A percentile compares a stretch with the other conserved stretches of the same genome.
Evolutionary conservation across 805 yeast species (phyloP).

Genomic region (Saccharomycopsis synnaedendra): DNA sequence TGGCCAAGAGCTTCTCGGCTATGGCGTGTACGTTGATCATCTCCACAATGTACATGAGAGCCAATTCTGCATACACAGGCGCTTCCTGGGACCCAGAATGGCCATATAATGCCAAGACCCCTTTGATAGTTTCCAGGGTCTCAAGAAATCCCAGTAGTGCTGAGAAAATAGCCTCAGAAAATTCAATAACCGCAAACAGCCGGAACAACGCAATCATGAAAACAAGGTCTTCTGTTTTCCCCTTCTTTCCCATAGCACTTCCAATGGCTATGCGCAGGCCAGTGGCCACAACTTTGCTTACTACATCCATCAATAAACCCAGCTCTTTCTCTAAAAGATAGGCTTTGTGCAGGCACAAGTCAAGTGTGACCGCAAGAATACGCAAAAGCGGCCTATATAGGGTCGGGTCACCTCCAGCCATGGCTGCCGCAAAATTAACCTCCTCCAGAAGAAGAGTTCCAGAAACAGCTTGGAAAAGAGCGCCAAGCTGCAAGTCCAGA

Average conservation of each 20-base stretch:
- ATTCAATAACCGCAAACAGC: constrained; percentile 37
- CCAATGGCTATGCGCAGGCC: constrained; percentile 48
- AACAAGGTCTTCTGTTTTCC: constrained; percentile 50
- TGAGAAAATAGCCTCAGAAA: constrained; percentile 34
- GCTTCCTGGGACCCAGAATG: constrained; percentile 56
- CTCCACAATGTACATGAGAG: constrained; percentile 59
- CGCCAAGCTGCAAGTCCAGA: constrained; percentile 17
- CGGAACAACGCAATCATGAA: constrained; percentile 56
- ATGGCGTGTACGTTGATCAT: constrained; percentile 47
- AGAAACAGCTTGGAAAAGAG: constrained; percentile 24
- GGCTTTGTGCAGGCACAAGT: constrained; percentile 30
- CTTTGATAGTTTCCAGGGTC: constrained; percentile 48
- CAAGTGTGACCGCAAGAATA: constrained; percentile 38
- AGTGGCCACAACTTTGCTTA: constrained; percentile 51
- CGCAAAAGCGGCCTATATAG: constrained; percentile 52
- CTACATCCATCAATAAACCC: constrained; percentile 42
- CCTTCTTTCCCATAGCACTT: background rate
- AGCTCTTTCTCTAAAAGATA: constrained; percentile 35
- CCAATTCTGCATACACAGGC: constrained; percentile 59
- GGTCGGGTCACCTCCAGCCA: constrained; percentile 29
- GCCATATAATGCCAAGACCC: constrained; percentile 55
- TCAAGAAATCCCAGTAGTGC: constrained; percentile 42
- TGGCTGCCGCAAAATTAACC: constrained; percentile 33
- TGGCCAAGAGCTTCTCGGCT: constrained; percentile 52
- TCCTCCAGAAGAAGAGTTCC: constrained; percentile 38